These are phyloP conservation scores for Annona cherimola DNA, from an alignment of 164 flowering plant genomes.

Conservation along the genomic window DNA sequence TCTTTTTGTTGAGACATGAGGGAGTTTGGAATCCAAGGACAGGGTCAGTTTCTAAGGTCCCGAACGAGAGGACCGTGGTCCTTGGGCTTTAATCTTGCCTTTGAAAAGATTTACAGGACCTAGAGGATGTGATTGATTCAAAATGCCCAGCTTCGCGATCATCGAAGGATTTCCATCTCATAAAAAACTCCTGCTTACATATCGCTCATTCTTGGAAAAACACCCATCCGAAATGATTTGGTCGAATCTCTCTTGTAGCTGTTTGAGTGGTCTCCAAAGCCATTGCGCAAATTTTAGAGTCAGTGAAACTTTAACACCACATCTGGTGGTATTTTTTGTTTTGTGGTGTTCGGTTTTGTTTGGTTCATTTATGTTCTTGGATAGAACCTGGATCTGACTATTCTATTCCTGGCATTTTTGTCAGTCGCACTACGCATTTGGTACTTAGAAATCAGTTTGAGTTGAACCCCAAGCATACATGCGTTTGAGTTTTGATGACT, in stretches of 20 bases:
- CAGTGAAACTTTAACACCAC: background rate
- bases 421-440: no score
- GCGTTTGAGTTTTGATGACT: no score
- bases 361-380: no score
- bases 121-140: conserved; percentile 5
- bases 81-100: conserved; percentile 45
- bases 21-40: conserved; percentile 37
- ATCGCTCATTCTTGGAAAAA: conserved; percentile 5
- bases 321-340: no score
- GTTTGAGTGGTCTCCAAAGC: conserved; percentile 16
- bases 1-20: conserved; percentile 48
- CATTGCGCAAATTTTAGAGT: conserved; percentile 36
- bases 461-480: no score
- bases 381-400: no score
- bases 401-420: no score
- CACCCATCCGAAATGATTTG: conserved; percentile 5
- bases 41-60: conserved; percentile 34
- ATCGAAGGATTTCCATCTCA: conserved; percentile 5
- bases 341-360: no score
- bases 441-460: no score
- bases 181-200: conserved; percentile 5
- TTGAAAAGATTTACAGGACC: conserved; percentile 15
- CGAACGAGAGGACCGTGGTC: conserved; percentile 65
- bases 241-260: conserved; percentile 2
- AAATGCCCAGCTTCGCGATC: conserved; percentile 6